A percentile compares a stretch with the other conserved stretches of the same genome.
Evolutionary conservation across 2,329 filamentous ascomycete genomes (phyloP).

Genomic region (Pseudopyrenochaeta lycopersici): DNA sequence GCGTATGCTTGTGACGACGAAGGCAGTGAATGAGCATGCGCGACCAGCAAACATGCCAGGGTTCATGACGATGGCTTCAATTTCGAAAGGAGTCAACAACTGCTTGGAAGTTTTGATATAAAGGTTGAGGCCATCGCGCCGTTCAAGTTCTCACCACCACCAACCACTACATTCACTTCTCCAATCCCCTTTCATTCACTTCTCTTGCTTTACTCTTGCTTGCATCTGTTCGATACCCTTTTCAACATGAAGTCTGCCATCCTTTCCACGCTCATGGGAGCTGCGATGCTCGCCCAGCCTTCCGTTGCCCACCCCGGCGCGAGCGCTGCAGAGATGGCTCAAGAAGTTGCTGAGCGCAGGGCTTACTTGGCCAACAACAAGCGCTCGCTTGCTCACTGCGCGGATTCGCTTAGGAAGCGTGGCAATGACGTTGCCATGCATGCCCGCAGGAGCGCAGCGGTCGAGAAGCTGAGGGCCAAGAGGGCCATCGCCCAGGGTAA

Average conservation of each 20-base stretch:
- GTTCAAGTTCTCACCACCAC: background rate
- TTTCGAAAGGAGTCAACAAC: background rate
- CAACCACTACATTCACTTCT: slow-evolving; percentile 8
- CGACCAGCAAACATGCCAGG: background rate
- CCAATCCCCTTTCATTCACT: slow-evolving; percentile 2
- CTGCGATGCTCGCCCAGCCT: slow-evolving; percentile 37
- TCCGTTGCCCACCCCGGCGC: slow-evolving; percentile 52
- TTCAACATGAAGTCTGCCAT: slow-evolving; percentile 29
- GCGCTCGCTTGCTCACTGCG: slow-evolving; percentile 54
- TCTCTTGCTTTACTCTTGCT: background rate
- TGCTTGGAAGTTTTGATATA: slow-evolving; percentile 1
- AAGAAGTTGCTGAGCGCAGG: slow-evolving; percentile 47
- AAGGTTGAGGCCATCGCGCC: background rate
- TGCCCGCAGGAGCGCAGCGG: slow-evolving; percentile 52
- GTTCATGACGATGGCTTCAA: background rate
- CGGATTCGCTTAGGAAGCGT: slow-evolving; percentile 50
- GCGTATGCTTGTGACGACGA: slow-evolving; percentile 23
- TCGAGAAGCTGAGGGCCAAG: slow-evolving; percentile 52
- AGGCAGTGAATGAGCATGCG: background rate
- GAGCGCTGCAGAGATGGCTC: slow-evolving; percentile 38
- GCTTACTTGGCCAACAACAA: slow-evolving; percentile 47
- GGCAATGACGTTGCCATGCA: slow-evolving; percentile 53
- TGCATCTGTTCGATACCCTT: background rate
- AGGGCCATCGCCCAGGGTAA: slow-evolving; percentile 36
- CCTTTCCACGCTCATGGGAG: slow-evolving; percentile 33